phyloP scores from a whole-genome alignment of 345 rosid genomes.

The Rubroshorea leprosula region DNA sequence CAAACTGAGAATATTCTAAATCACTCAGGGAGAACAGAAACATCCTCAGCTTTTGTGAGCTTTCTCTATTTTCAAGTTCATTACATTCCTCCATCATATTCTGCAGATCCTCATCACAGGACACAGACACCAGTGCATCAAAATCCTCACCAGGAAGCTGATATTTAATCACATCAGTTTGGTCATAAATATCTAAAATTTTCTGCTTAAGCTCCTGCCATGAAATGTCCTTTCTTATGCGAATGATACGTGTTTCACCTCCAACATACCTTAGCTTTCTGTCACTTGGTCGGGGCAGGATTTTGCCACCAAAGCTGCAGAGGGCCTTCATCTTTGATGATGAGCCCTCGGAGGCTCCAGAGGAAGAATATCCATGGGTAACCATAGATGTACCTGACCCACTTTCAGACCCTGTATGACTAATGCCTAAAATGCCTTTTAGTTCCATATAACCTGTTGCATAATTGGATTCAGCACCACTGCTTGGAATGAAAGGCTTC shows the following conservation, averaged over 20 bases:
- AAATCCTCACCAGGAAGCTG: conserved; percentile 98
- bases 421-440: conserved; percentile 50
- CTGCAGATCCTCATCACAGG: conserved; percentile 78
- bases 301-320: conserved; percentile 88
- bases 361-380: conserved; percentile 42
- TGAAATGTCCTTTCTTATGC: conserved; percentile 56
- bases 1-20: conserved; percentile 62
- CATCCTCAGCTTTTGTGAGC: conserved; percentile 61
- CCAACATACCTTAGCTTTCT: conserved; percentile 91
- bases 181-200: conserved; percentile 52
- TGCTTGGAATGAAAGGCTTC: conserved; percentile 37
- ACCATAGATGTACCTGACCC: too few species aligned
- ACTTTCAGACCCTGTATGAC: too few species aligned
- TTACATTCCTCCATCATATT: conserved; percentile 86
- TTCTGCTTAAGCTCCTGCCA: conserved; percentile 62
- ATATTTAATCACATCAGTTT: conserved; percentile 63
- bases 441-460: conserved; percentile 57
- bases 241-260: conserved; percentile 69
- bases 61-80: conserved; percentile 52
- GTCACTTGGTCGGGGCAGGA: conserved; percentile 89
- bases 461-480: conserved; percentile 37
- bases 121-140: conserved; percentile 87
- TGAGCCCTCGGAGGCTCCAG: conserved; percentile 42
- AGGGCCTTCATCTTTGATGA: conserved; percentile 59
- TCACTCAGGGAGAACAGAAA: conserved; percentile 63